Base-by-base conservation (phyloP, 2,329 filamentous ascomycete species). In the Alternaria burnsii region DNA sequence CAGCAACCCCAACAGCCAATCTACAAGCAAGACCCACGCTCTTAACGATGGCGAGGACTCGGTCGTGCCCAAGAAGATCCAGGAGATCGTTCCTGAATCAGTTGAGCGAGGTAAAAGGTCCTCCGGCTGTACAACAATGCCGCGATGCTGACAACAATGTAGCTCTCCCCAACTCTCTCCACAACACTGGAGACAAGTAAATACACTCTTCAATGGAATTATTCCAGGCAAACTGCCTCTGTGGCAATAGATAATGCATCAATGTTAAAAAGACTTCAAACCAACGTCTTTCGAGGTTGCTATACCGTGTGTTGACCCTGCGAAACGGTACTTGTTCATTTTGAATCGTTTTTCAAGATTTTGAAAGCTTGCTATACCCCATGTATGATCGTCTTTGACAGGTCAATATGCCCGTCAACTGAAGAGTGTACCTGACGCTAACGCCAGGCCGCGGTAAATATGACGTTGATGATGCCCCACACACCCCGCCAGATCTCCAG, bases 51-150 rank as follows among this genome's bases (percentile, higher is more conserved):
- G 73, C 14, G 74, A 72, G 6, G 76, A 67, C 36, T 78, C 75
- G 16, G 79, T 77, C 18, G 81, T 83, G 0, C 82, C 82, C 11
- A 72, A 80, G 71, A 71, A 75, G 26, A 64, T 82, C 6, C 81
- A 83, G 66, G 78, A 83, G 70, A 77, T 73, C 40, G 71, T 82
- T 1, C 81, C 81, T 1, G 79, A 82, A 70, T 79, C 76, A 32
- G 66, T 83, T 5, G 81, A 83, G 74, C 76, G 79, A 46, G 74
- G 57, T 59, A 36, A 55, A 55, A 18, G 11, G 22, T 2, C 8
- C 14, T 50, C 5, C 28, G 3, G 16, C 10, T 30, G 20, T 16
- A 8, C 30, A 28, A 14, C 20, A 5, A 44, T 18, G 18, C 20
- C 9, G 3, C 16, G 2, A 12, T 20, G 18, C 57, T 59, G 46